These are phyloP conservation scores for Penicillium atrosanguineum DNA, from an alignment of 495 filamentous ascomycete genomes.

Conservation along the genomic window DNA sequence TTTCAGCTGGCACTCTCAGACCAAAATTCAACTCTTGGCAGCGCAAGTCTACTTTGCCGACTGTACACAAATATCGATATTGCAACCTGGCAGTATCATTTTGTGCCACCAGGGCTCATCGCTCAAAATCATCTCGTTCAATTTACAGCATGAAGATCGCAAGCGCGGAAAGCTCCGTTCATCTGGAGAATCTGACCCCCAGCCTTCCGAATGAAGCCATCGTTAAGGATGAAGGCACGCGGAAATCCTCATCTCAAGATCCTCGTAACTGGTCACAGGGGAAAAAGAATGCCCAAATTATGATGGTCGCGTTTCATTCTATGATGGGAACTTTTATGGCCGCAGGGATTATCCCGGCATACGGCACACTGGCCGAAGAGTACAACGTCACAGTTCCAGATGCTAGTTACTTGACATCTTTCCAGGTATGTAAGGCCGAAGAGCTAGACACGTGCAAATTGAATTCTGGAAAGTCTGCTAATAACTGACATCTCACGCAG, in stretches of 20 bases:
- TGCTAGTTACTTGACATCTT: conserved; percentile 31
- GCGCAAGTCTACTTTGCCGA: no score
- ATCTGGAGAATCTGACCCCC: conserved; percentile 16
- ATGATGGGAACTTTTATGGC: conserved; percentile 35
- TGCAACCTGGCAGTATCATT: no score
- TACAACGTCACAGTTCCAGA: conserved; percentile 24
- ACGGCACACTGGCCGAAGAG: conserved; percentile 25
- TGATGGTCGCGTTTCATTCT: conserved; percentile 38
- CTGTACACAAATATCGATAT: no score
- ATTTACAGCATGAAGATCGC: background rate
- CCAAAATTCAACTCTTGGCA: no score
- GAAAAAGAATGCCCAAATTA: conserved; percentile 35
- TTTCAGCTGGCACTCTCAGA: no score
- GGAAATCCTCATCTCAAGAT: conserved; percentile 11
- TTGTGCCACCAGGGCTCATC: no score
- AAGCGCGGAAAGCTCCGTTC: conserved; percentile 7
- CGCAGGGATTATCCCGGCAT: conserved; percentile 33
- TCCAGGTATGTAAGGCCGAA: conserved; percentile 19
- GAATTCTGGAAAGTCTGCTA: background rate
- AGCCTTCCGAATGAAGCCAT: background rate
- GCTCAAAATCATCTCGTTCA: no score
- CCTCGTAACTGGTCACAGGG: conserved; percentile 28
- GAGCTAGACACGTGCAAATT: background rate
- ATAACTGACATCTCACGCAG: background rate
- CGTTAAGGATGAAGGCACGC: background rate